phyloP scores from a whole-genome alignment of 768 basidiomycete genomes.

The Panaeolus papilionaceus region DNA sequence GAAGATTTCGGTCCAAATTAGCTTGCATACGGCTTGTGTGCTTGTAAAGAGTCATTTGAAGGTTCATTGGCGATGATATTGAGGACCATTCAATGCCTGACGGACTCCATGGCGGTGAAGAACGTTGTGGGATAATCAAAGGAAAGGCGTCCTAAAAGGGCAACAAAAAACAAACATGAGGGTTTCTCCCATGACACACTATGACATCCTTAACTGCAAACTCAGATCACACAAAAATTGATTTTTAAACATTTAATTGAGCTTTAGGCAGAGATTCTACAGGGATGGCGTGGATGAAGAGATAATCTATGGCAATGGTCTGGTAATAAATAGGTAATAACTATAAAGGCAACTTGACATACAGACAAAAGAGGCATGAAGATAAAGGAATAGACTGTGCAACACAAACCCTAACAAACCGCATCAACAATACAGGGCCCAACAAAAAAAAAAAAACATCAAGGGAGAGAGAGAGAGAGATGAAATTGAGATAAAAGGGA shows the following conservation, averaged over 20 bases:
- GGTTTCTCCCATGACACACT: slow-evolving; percentile 6
- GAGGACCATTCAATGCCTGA: slow-evolving; percentile 13
- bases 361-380: not conserved
- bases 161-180: slow-evolving; percentile 1
- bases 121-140: slow-evolving; percentile 14
- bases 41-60: slow-evolving; percentile 8
- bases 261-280: not conserved
- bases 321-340: not conserved
- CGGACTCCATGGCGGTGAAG: slow-evolving; percentile 7
- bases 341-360: not conserved
- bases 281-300: not conserved
- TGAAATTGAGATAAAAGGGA: too few species aligned
- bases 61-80: not conserved
- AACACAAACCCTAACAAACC: not conserved
- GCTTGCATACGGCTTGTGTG: slow-evolving; percentile 3
- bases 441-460: too few species aligned
- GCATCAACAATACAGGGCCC: too few species aligned
- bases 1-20: not conserved
- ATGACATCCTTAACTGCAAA: not conserved
- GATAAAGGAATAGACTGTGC: not conserved
- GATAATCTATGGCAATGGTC: not conserved
- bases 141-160: slow-evolving; percentile 10
- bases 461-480: too few species aligned
- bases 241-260: not conserved
- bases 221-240: not conserved